Base-by-base conservation (phyloP, 352 stramenopile genomes). In the Phytopythium oedochilum region DNA sequence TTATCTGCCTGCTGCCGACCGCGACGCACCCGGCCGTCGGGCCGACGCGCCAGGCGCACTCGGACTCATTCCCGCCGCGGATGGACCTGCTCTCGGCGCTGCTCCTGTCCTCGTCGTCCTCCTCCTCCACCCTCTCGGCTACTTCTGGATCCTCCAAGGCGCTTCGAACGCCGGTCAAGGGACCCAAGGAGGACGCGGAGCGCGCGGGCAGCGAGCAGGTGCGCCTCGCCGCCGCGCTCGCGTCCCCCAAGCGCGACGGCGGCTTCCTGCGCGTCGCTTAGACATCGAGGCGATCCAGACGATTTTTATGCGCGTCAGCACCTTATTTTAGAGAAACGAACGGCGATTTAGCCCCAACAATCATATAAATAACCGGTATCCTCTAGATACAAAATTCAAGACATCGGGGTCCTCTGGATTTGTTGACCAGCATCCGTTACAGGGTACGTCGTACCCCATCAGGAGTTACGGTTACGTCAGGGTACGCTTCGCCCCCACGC, bases 1-100 rank as follows among this genome's bases (percentile, higher is more conserved):
- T 90, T 52, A 73, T 78, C 34, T 89, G 79, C 45, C 59, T 89
- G 22, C 60, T 64, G 11, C 44, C 52, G 20, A 25, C 49, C 3
- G 32, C 49, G 23, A 55, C 49, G 18, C 59, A 59, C 10, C 55
- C 58, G 23, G 22, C 51, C 15, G 5, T 5, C 29, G 10, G 29
- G 5, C 29, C 29, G 29, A 34, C 42, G 4, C 23, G 22, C 23
- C 23, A 23, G 0, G 23, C 42, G 42, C 42, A 48, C 42, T 31
- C 42, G 42, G 23, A 31, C 29, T 22, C 28, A 25, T 39, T 11
- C 32, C 7, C 34, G 31, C 62, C 44, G 14, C 55, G 57, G 2
- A 53, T 77, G 56, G 50, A 70, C 29, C 61, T 77, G 35, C 40
- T 71, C 31, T 44, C 68, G 23, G 68, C 68, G 35, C 39, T 77